These are phyloP conservation scores for Piromyces sp. DNA, from an alignment of 192 early-diverging fungal genomes.

Conservation along the genomic window DNA sequence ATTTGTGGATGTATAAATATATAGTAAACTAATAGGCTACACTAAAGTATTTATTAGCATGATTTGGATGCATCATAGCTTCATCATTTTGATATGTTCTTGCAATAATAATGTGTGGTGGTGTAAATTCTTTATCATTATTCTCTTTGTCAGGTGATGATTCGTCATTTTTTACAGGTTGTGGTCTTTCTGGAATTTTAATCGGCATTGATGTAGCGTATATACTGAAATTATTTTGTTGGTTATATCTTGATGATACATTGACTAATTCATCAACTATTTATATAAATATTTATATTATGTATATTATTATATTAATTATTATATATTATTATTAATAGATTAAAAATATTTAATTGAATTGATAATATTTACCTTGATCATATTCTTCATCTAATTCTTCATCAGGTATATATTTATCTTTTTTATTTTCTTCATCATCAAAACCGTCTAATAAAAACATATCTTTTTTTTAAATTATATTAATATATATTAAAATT, in stretches of 20 bases:
- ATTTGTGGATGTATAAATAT: too few relatives aligned
- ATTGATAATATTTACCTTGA: neutral
- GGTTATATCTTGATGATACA: neutral
- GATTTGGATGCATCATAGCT: neutral
- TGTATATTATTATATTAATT: too few relatives aligned
- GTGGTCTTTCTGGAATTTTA: neutral
- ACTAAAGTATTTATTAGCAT: neutral
- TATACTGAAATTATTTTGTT: neutral
- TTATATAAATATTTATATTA: neutral
- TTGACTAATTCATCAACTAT: neutral
- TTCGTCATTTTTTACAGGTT: neutral
- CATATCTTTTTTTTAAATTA: neutral
- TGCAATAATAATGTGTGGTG: neutral
- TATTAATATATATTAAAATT: too few relatives aligned
- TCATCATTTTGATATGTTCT: neutral
- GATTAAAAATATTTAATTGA: too few relatives aligned
- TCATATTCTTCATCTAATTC: neutral
- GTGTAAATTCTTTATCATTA: neutral
- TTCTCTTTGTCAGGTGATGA: neutral
- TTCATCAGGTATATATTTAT: neutral
- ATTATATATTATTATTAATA: too few relatives aligned
- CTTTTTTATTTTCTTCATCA: neutral
- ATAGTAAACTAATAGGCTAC: neutral
- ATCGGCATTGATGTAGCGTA: neutral
- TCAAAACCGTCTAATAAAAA: neutral